phyloP scores from a whole-genome alignment of 768 basidiomycete species.

The Neoboletus subvelutipes region DNA sequence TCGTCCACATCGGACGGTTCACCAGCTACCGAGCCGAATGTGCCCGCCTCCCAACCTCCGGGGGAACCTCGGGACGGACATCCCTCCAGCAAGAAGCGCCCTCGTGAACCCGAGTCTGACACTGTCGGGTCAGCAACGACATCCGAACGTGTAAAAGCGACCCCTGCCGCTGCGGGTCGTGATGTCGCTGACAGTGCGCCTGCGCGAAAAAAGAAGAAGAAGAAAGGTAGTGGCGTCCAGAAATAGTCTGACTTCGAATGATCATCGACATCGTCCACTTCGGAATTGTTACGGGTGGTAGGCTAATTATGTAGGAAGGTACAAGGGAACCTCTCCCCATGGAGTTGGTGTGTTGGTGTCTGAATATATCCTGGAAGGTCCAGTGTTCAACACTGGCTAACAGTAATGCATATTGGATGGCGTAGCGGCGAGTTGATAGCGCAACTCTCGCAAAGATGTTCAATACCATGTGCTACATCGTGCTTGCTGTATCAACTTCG shows the following conservation, averaged over 20 bases:
- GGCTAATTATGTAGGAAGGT: not conserved
- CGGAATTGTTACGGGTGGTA: not conserved
- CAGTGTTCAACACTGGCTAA: too few relatives aligned
- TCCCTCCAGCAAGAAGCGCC: constrained; percentile 21
- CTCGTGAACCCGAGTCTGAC: constrained; percentile 17
- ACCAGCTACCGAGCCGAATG: not conserved
- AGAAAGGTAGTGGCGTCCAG: not conserved
- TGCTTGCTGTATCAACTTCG: too few relatives aligned
- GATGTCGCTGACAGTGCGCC: constrained; percentile 1
- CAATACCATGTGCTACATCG: too few relatives aligned
- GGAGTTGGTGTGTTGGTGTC: not conserved
- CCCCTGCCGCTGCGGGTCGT: not conserved
- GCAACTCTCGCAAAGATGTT: too few relatives aligned
- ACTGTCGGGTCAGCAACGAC: not conserved
- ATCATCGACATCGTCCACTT: not conserved
- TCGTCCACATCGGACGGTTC: not conserved
- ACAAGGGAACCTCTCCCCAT: not conserved
- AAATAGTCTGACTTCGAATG: not conserved
- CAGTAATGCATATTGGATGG: too few relatives aligned
- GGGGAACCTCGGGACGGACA: not conserved
- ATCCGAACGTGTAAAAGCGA: not conserved
- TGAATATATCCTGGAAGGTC: too few relatives aligned
- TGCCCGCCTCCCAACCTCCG: not conserved
- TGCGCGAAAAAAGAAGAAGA: constrained; percentile 24
- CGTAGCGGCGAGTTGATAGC: too few relatives aligned